Base-by-base conservation (phyloP, 1,284 basidiomycete genomes). In the Cryptococcus wingfieldii region DNA sequence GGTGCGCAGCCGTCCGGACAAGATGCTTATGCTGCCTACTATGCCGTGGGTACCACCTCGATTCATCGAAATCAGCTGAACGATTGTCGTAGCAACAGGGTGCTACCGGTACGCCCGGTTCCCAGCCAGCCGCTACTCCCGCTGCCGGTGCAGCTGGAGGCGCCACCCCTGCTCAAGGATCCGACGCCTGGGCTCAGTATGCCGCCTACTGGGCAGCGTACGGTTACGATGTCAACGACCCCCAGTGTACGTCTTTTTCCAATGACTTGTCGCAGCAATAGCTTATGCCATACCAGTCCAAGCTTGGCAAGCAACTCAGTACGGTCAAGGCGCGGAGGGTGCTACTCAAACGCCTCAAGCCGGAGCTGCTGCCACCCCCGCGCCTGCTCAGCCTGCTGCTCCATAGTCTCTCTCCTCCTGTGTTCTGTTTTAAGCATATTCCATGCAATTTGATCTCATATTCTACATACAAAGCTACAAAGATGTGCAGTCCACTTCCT, bases 151-250 rank as follows among this genome's bases (percentile, higher is more conserved):
- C 80, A 31, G 66, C 57, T 47, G 66, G 67, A 31, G 67, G 60
- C 16, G 60, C 51, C 3, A 59, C 71, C 16, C 81, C 82, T n/a
- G 64, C 64, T 25, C 65, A 68, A 53, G 70, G 72, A 23, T 70
- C 75, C 18, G 74, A 75, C 44, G 71, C 73, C 38, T 77, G 73
- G 61, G 70, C 72, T 50, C 75, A 77, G 50, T 79, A 78, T 62
- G 71, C 72, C 13, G 72, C 73, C 37, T 79, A 79, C 66, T 79
- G 78, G 77, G 87, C 89, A 56, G 85, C 87, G 14, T 90, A 90
- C 70, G 90, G 90, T 9, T 93, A 92, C 75, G 89, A 93, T 68
- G 87, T 92, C 63, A 90, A 89, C 51, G 77, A 78, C 58, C 73
- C 75, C 18, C 74, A 76, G 50, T 77, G 73, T 76, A 48, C 65